Evolutionary conservation across 495 filamentous ascomycete genomes (phyloP), one percentile per base, ranked within the genome.

Genomic region (Astrocystis sublimbata): DNA sequence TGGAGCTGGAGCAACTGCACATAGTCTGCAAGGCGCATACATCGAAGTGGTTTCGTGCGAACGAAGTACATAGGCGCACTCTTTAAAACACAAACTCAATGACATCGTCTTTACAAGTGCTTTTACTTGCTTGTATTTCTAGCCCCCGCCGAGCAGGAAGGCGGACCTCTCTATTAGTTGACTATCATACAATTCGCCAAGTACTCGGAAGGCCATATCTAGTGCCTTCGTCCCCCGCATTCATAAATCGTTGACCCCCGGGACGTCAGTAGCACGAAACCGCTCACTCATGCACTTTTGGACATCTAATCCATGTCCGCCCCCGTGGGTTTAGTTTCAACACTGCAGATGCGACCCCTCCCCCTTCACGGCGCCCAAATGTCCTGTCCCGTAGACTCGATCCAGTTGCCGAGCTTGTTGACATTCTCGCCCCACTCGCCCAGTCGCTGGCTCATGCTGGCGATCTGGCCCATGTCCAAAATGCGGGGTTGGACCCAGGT

Each of bases 401-500:
- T 96, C 92, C 92, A 97, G 75, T 93, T 92, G 40, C 93, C 93
- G 54, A 97, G 79, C 76, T 92, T 88, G 71, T 97, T 96, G 54
- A 98, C 96, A 70, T 92, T 96, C 21, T 85, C 86, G 78, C 96
- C 92, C 94, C 94, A 99, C 62, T 98, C 92, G 75, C 88, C 86
- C 71, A 99, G 76, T 55, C 93, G 78, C 68, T 83, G 81, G 67
- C 90, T 86, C 94, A 99, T 98, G 65, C 87, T 92, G 71, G 92
- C 92, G 66, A 99, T 96, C 83, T 98, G 96, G 73, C 85, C 87
- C 85, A 92, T 91, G 77, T 98, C 94, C 67, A 98, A 75, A 50
- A 97, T 91, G 82, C 97, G 97, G 12, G 94, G 96, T 82, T 99
- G 94, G 41, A 99, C 94, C 94, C 94, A 99, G 71, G 91, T 91